Evolutionary conservation across 1,284 basidiomycete species (phyloP).

Genomic region (Volvariella volvacea): DNA sequence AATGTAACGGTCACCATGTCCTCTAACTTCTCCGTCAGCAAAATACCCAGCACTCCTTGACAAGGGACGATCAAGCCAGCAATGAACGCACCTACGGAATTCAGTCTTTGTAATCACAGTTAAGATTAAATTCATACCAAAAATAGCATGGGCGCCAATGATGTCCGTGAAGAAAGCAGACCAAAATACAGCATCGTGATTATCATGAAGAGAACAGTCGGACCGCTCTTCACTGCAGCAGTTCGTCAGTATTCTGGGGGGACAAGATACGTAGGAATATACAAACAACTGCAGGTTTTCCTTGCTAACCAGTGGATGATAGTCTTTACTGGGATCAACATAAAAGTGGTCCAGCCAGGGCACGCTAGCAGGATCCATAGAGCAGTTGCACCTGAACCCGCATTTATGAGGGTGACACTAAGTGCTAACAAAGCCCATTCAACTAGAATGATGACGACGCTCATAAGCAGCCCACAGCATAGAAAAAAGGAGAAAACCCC

Average conservation of each 20-base stretch:
- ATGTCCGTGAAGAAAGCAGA: constrained; percentile 93
- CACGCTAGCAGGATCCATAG: constrained; percentile 80
- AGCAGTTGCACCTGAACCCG: constrained; percentile 65
- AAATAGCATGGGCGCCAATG: constrained; percentile 90
- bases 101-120: not conserved
- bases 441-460: constrained; percentile 23
- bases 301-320: constrained; percentile 67
- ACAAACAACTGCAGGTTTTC: constrained; percentile 63
- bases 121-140: constrained; percentile 37
- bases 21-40: constrained; percentile 77
- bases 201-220: constrained; percentile 75
- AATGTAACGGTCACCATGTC: constrained; percentile 80
- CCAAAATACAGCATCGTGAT: constrained; percentile 68
- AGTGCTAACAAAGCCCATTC: constrained; percentile 79
- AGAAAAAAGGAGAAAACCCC: constrained; percentile 6
- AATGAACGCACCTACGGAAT: constrained; percentile 76
- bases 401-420: constrained; percentile 87
- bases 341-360: constrained; percentile 75
- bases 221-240: constrained; percentile 57
- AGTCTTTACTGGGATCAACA: constrained; percentile 68
- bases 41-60: constrained; percentile 78
- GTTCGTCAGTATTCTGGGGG: not conserved
- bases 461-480: not conserved
- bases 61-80: constrained; percentile 90
- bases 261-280: not conserved